A percentile compares a stretch with the other conserved stretches of the same genome.
Conservation (phyloP, 1,139 yeast genomes). For the Dujonia santamariae region DNA sequence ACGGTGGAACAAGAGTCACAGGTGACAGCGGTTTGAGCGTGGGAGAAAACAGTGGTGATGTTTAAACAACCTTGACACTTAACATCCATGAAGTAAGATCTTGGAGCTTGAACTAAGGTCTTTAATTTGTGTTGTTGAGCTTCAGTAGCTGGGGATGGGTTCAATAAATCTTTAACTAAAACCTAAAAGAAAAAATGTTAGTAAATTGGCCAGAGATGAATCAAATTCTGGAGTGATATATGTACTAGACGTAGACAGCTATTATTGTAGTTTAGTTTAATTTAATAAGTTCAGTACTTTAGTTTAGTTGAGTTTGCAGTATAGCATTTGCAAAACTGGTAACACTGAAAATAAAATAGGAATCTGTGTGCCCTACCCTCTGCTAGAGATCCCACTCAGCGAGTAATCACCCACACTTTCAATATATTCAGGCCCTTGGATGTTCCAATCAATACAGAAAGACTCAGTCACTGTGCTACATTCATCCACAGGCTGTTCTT, state of each 20-base stretch:
- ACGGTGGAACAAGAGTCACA: conserved; percentile 99
- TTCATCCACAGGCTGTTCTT: too few species aligned
- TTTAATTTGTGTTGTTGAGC: conserved; percentile 96
- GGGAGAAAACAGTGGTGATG: conserved; percentile 99
- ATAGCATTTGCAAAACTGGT: too few species aligned
- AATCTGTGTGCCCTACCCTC: too few species aligned
- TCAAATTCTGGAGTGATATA: not conserved
- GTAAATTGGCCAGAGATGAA: conserved; percentile 6
- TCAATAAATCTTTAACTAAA: conserved; percentile 95
- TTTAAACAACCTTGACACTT: conserved; percentile 99
- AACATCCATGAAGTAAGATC: conserved; percentile 99
- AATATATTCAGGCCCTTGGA: too few species aligned
- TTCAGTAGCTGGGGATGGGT: conserved; percentile 97
- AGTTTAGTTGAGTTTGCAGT: too few species aligned
- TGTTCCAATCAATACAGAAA: too few species aligned
- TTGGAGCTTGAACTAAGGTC: conserved; percentile 95
- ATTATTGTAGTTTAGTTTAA: too few species aligned
- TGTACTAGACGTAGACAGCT: not conserved
- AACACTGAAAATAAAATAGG: too few species aligned
- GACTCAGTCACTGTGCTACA: too few species aligned
- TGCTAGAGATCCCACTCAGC: too few species aligned
- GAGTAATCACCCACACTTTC: too few species aligned
- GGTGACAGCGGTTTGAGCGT: conserved; percentile 99
- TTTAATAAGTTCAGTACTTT: too few species aligned
- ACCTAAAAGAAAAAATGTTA: conserved; percentile 40